Evolutionary conservation across 306 rosid species (phyloP), one percentile per base, ranked within the genome.

Genomic region (Acacia confusa): DNA sequence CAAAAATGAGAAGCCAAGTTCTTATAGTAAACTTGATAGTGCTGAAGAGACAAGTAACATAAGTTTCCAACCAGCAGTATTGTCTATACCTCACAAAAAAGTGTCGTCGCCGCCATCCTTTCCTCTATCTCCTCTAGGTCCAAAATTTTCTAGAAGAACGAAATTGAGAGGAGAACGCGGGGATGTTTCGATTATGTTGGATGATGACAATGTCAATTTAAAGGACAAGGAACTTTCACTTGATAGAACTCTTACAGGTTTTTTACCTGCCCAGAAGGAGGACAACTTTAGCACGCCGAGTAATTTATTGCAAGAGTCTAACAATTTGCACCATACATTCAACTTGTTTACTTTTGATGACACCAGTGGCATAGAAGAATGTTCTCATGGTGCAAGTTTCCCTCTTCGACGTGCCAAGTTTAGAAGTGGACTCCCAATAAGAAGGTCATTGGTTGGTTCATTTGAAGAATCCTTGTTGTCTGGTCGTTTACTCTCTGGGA

Each of bases 391-490:
- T 58, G 76, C 78, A 65, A 84, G 86, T 79, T 81, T 79, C 77
- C 83, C 88, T 78, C 85, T 90, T 77, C 83, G 48, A 41, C 69
- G 77, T 78, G 72, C 78, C 72, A 89, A 81, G 43, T 79, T 84
- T 38, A 78, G 86, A 82, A 84, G 79, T 79, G 88, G 90, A 72
- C 60, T 85, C 25, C 89, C 88, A 8, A 72, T 74, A 67, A 84
- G 94, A 86, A 90, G 94, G 83, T 90, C 97, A 19, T 84, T 94
- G 76, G 88, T 94, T 69, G 98, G 98, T 76, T 94, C 98, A 28
- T 92, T 92, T 55, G 97, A 94, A 92, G 98, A 94, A 85, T 94
- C 97, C 22, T 76, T 94, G 47, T 85, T 94, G 82, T 90, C 94
- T 44, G 98, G 98, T 36, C 87, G 97, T 55, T 86, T 92, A 78